Evolutionary conservation across 1,139 yeast genomes (phyloP).

Genomic region (Barnettozyma hawaiiensis): DNA sequence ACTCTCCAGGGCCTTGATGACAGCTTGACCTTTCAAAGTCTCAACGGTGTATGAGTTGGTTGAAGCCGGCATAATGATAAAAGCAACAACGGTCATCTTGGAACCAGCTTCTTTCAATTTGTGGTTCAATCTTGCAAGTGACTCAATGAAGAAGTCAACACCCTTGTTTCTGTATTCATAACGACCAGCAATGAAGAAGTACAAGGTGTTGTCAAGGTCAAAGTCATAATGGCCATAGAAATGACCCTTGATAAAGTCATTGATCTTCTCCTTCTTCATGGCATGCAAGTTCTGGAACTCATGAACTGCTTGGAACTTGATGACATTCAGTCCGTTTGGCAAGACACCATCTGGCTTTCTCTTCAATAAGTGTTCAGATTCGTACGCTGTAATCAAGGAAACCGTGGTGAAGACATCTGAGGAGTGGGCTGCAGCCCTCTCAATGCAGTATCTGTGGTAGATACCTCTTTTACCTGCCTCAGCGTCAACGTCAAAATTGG

Average conservation of each 20-base stretch:
- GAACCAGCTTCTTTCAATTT: conserved; percentile 76
- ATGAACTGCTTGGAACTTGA: conserved; percentile 94
- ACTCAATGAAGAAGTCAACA: conserved; percentile 90
- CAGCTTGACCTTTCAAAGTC: conserved; percentile 94
- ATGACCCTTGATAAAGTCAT: conserved; percentile 94
- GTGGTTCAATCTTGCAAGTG: conserved; percentile 88
- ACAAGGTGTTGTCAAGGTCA: conserved; percentile 87
- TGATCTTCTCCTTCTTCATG: conserved; percentile 80
- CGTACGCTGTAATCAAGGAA: conserved; percentile 93
- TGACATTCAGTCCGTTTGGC: conserved; percentile 94
- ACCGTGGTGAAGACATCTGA: conserved; percentile 98
- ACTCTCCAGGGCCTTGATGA: conserved; percentile 81
- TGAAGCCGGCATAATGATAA: conserved; percentile 95
- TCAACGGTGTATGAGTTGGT: conserved; percentile 94
- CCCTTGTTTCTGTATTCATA: conserved; percentile 97
- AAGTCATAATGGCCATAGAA: conserved; percentile 96
- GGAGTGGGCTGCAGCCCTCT: conserved; percentile 92
- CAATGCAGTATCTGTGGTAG: conserved; percentile 94
- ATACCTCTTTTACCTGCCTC: conserved; percentile 98
- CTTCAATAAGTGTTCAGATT: conserved; percentile 86
- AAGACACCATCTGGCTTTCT: conserved; percentile 97
- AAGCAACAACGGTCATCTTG: conserved; percentile 93
- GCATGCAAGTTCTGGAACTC: conserved; percentile 98
- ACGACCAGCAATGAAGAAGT: conserved; percentile 95
- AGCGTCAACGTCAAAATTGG: conserved; percentile 89